A percentile compares a stretch with the other conserved stretches of the same genome.
These are phyloP conservation scores for Dendrocalamus sinicus DNA, from an alignment of 176 grass and related monocot species.

Conservation along the genomic window DNA sequence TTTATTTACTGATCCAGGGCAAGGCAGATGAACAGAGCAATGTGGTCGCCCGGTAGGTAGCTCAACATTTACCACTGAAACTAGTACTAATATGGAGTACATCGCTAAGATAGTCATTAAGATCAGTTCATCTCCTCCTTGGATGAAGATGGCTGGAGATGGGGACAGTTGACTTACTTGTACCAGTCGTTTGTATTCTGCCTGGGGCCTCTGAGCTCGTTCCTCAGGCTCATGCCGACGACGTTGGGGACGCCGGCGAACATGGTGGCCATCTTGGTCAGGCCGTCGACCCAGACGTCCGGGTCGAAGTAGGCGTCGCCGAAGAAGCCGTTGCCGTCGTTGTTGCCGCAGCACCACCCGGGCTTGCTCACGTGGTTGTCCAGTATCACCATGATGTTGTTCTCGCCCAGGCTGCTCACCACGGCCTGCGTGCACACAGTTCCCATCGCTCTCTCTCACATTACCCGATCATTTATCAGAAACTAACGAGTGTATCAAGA, in stretches of 20 bases:
- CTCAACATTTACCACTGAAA: not conserved
- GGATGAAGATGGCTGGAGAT: not conserved
- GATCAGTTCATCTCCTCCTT: not conserved
- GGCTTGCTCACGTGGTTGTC: constrained; percentile 96
- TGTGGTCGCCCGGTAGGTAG: not conserved
- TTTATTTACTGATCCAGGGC: constrained; percentile 42
- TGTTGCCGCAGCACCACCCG: constrained; percentile 72
- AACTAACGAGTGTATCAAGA: not conserved
- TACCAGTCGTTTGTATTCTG: constrained; percentile 83
- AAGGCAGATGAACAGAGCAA: not conserved
- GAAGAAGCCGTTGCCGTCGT: constrained; percentile 89
- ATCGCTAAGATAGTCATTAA: not conserved
- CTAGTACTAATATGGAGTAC: too few species aligned
- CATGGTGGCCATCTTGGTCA: constrained; percentile 69
- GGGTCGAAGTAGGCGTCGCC: constrained; percentile 79
- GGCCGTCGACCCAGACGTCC: constrained; percentile 70
- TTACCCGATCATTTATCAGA: not conserved
- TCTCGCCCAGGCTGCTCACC: constrained; percentile 67
- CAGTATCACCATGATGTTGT: constrained; percentile 81
- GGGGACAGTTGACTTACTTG: constrained; percentile 56
- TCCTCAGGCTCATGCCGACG: constrained; percentile 91
- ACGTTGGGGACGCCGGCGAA: constrained; percentile 59
- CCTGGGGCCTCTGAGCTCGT: constrained; percentile 73
- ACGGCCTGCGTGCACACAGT: constrained; percentile 51
- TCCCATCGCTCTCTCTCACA: not conserved